Percentiles rank a stretch among this genome's conserved stretches.
Evolutionary conservation across 768 basidiomycete species (phyloP).

Genomic region (Mycena indigotica): DNA sequence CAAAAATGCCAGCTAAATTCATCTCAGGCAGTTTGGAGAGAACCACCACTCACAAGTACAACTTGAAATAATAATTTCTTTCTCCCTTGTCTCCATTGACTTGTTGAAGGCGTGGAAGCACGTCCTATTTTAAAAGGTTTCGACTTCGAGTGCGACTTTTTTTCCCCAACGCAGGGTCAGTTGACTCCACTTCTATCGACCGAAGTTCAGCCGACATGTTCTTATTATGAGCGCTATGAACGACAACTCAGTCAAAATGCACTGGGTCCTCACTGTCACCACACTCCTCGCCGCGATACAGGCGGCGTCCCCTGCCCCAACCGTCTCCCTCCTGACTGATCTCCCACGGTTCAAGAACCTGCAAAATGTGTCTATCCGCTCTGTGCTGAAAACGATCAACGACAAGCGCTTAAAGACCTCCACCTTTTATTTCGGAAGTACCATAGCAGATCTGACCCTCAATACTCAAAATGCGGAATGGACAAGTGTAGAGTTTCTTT

Average conservation of each 20-base stretch:
- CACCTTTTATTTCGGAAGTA: constrained; percentile 19
- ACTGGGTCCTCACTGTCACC: neutral
- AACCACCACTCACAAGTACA: neutral
- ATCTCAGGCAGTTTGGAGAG: neutral
- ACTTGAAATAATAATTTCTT: too few species aligned
- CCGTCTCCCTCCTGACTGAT: constrained; percentile 21
- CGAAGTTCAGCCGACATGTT: neutral
- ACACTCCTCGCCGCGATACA: constrained; percentile 2
- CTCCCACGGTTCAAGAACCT: constrained; percentile 13
- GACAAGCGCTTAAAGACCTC: constrained; percentile 15
- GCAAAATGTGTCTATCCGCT: constrained; percentile 10
- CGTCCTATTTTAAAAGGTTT: too few species aligned
- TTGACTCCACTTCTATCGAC: constrained; percentile 2
- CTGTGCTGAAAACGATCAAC: constrained; percentile 21
- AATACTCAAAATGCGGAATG: constrained; percentile 17
- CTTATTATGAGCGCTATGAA: neutral
- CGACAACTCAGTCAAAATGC: constrained; percentile 4
- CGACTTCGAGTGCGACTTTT: too few species aligned
- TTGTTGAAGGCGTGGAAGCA: too few species aligned
- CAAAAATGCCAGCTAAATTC: neutral
- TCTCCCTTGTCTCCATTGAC: too few species aligned
- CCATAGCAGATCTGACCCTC: constrained; percentile 17
- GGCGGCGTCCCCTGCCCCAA: constrained; percentile 17
- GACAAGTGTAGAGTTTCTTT: constrained; percentile 13
- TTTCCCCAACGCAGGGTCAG: neutral